phyloP scores from a whole-genome alignment of 164 flowering plant genomes.

The Pachysandra terminalis region DNA sequence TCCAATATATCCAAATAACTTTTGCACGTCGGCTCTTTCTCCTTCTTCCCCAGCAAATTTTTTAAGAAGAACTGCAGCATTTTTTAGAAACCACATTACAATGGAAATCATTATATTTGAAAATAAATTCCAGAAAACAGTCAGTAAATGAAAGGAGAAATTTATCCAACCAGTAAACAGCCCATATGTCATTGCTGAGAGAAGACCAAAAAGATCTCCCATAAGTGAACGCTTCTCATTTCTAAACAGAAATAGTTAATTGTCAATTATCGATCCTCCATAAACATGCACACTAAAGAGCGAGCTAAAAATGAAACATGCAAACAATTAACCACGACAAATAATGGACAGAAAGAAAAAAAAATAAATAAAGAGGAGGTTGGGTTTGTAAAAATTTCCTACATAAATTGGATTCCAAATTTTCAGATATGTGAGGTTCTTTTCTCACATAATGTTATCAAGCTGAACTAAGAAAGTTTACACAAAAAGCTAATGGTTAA shows the following conservation, averaged over 20 bases:
- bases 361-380: too few relatives aligned
- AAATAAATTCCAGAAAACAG: neutral
- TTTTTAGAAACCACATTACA: slow-evolving; percentile 1
- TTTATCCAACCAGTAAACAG: slow-evolving; percentile 74
- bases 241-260: slow-evolving; percentile 49
- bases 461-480: too few relatives aligned
- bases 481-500: too few relatives aligned
- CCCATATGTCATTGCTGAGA: slow-evolving; percentile 89
- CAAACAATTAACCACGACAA: neutral
- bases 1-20: slow-evolving; percentile 96
- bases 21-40: slow-evolving; percentile 84
- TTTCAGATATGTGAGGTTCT: too few relatives aligned
- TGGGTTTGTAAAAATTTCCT: too few relatives aligned
- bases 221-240: slow-evolving; percentile 76
- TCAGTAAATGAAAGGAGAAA: slow-evolving; percentile 4
- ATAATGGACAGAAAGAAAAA: too few relatives aligned
- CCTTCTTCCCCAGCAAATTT: slow-evolving; percentile 94
- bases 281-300: slow-evolving; percentile 19
- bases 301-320: neutral
- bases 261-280: slow-evolving; percentile 24
- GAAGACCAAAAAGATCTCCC: slow-evolving; percentile 98
- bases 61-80: slow-evolving; percentile 79
- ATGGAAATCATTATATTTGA: neutral
- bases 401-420: too few relatives aligned
- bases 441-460: too few relatives aligned